Evolutionary conservation across 164 flowering plant species (phyloP).

Genomic region (Cinnamomum chago): DNA sequence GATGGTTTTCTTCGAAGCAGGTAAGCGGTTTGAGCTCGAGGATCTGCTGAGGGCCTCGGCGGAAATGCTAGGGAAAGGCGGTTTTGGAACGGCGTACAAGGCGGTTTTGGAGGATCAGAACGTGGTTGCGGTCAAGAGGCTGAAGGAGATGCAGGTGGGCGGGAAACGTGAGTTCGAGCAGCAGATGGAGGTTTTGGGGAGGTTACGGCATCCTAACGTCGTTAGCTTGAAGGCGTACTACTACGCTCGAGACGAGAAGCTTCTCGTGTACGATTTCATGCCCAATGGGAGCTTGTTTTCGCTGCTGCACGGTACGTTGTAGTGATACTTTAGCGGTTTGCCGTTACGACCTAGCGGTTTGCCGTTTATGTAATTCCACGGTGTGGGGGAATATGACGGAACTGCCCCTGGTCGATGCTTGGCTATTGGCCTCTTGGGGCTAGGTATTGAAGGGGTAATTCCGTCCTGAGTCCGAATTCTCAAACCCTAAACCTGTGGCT

Average conservation of each 20-base stretch:
- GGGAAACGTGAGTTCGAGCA: constrained; percentile 77
- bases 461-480: too few species aligned
- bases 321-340: too few species aligned
- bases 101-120: constrained; percentile 75
- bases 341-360: too few species aligned
- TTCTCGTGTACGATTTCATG: constrained; percentile 79
- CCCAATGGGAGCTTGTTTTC: constrained; percentile 73
- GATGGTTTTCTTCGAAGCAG: constrained; percentile 78
- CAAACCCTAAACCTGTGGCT: too few species aligned
- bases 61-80: constrained; percentile 93
- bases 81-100: constrained; percentile 84
- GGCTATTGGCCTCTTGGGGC: too few species aligned
- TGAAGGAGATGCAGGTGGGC: constrained; percentile 49
- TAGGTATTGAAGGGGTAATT: too few species aligned
- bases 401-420: too few species aligned
- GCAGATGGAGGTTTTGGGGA: constrained; percentile 72
- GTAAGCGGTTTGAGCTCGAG: constrained; percentile 74
- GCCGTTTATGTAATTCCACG: too few species aligned
- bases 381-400: too few species aligned
- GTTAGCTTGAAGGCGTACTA: constrained; percentile 72
- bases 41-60: constrained; percentile 89
- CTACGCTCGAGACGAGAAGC: constrained; percentile 77
- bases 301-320: constrained; percentile 77
- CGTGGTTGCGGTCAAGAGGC: constrained; percentile 82
- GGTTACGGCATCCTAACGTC: constrained; percentile 62